These are phyloP conservation scores for Micractinium sp. DNA, from an alignment of 139 green algal species.

Conservation along the genomic window DNA sequence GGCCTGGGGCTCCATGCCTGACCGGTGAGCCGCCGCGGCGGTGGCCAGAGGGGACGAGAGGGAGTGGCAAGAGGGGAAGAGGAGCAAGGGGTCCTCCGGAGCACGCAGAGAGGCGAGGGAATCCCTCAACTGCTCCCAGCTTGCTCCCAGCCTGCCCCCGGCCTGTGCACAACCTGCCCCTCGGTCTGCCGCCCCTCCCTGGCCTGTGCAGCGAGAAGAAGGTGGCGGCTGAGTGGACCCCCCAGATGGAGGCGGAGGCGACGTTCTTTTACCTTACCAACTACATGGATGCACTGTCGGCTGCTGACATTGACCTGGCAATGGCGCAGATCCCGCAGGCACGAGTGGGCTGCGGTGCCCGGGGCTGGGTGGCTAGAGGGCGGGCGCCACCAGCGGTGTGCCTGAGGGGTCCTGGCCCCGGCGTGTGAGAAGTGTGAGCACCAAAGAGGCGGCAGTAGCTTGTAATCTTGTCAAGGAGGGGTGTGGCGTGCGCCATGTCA, in stretches of 20 bases:
- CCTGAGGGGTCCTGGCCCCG: not conserved
- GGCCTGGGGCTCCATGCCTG: constrained; percentile 3
- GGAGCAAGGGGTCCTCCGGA: too few species aligned
- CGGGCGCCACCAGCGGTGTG: too few species aligned
- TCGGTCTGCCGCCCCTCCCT: not conserved
- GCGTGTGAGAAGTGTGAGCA: too few species aligned
- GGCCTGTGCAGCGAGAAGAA: constrained; percentile 27
- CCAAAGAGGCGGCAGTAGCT: too few species aligned
- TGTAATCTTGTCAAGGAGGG: too few species aligned
- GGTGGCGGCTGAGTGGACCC: constrained; percentile 26
- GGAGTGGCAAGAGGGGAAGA: too few species aligned
- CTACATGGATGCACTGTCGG: constrained; percentile 50
- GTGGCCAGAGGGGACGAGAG: not conserved
- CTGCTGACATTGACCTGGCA: constrained; percentile 18
- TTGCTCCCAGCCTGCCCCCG: not conserved
- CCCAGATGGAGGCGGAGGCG: constrained; percentile 31
- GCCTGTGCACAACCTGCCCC: too few species aligned
- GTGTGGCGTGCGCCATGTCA: too few species aligned
- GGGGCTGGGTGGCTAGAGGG: not conserved
- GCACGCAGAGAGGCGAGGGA: too few species aligned
- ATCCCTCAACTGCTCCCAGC: not conserved
- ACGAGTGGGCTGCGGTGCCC: not conserved
- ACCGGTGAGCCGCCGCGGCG: constrained; percentile 12
- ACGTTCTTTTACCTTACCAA: constrained; percentile 50
- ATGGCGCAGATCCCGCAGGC: constrained; percentile 55